phyloP scores from a whole-genome alignment of 164 flowering plant genomes.

The Vitis rotundifolia region DNA sequence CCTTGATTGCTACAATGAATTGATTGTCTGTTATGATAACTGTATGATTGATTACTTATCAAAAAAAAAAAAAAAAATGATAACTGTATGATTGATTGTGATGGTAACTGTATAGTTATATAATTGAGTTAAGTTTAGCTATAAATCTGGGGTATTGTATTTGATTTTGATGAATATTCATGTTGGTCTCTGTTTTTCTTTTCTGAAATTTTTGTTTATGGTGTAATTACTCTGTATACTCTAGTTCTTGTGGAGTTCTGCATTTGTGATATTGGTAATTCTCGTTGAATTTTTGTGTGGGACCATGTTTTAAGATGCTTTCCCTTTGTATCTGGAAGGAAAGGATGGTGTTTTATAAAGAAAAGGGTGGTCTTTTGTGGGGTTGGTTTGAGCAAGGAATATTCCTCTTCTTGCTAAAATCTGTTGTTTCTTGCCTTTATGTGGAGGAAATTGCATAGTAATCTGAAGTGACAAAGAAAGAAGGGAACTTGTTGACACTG shows the following conservation, averaged over 20 bases:
- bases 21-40: background rate
- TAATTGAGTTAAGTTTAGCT: background rate
- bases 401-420: slow-evolving; percentile 12
- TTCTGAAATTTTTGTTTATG: background rate
- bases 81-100: background rate
- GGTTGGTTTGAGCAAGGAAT: slow-evolving; percentile 14
- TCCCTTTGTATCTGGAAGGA: slow-evolving; percentile 13
- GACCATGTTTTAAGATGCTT: slow-evolving; percentile 16
- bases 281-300: slow-evolving; percentile 5
- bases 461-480: background rate
- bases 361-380: slow-evolving; percentile 11
- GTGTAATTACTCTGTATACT: background rate
- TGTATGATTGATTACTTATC: no score
- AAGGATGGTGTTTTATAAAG: slow-evolving; percentile 5
- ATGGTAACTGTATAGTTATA: background rate
- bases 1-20: background rate
- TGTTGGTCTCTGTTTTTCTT: background rate
- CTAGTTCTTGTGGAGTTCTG: background rate
- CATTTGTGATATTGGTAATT: background rate
- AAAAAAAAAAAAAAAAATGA: background rate
- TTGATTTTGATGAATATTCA: background rate
- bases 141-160: background rate
- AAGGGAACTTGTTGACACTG: background rate
- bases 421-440: background rate
- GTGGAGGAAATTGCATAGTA: background rate